Conservation (phyloP, 495 filamentous ascomycete species). For the Aspergillus wentii region DNA sequence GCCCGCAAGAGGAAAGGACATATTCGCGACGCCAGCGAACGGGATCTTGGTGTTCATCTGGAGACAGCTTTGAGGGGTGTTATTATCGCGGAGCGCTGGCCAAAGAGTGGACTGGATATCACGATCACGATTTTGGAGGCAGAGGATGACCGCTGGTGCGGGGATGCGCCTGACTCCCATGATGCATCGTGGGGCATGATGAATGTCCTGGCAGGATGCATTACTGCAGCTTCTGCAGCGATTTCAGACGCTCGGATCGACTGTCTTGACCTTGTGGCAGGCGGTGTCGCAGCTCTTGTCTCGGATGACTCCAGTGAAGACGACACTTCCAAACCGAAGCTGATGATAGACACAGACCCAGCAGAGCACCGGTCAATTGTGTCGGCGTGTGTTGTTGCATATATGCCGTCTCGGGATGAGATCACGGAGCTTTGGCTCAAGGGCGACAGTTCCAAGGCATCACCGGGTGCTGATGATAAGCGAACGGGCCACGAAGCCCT, state of each 20-base stretch:
- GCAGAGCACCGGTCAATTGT: slow-evolving; percentile 66
- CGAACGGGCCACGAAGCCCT: slow-evolving; percentile 44
- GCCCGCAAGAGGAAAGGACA: slow-evolving; percentile 77
- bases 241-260: slow-evolving; percentile 95
- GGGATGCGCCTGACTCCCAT: slow-evolving; percentile 42
- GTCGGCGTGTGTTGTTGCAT: slow-evolving; percentile 85
- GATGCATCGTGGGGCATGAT: slow-evolving; percentile 70
- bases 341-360: slow-evolving; percentile 81
- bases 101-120: slow-evolving; percentile 91
- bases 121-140: slow-evolving; percentile 90
- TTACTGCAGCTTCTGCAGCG: slow-evolving; percentile 92
- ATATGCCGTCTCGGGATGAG: slow-evolving; percentile 82
- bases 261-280: slow-evolving; percentile 84
- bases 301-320: slow-evolving; percentile 30
- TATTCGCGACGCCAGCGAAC: slow-evolving; percentile 77
- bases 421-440: slow-evolving; percentile 93
- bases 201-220: slow-evolving; percentile 85
- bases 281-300: slow-evolving; percentile 83
- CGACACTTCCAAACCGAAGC: slow-evolving; percentile 28
- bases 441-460: slow-evolving; percentile 54
- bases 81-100: slow-evolving; percentile 90
- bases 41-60: slow-evolving; percentile 85
- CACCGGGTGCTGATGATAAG: slow-evolving; percentile 22
- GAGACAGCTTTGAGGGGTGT: slow-evolving; percentile 86
- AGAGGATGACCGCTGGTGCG: slow-evolving; percentile 68